Conservation (phyloP, 805 yeast species). For the Starmerella vaccinii region DNA sequence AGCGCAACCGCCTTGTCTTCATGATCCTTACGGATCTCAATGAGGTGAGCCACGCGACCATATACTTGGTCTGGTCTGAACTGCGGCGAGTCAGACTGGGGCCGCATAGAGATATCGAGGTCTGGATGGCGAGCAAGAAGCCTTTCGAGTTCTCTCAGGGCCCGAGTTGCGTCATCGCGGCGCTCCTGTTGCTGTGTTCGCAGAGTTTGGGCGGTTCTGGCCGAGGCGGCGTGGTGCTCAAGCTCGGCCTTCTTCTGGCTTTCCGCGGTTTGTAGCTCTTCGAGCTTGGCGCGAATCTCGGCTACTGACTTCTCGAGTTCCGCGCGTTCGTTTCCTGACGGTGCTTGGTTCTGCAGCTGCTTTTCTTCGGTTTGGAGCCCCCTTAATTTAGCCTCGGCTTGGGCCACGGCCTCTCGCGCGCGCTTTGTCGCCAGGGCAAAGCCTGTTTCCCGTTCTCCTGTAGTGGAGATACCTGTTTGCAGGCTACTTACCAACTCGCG, state of each 20-base stretch:
- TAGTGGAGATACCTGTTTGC: constrained; percentile 23
- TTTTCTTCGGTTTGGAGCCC: not conserved
- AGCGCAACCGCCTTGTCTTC: constrained; percentile 64
- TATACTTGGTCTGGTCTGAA: constrained; percentile 40
- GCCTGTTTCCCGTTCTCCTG: constrained; percentile 24
- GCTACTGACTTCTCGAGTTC: not conserved
- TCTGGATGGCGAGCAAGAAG: constrained; percentile 15
- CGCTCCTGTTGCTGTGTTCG: not conserved
- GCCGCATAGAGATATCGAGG: constrained; percentile 36
- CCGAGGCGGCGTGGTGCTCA: not conserved
- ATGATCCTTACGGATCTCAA: constrained; percentile 49
- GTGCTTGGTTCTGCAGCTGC: not conserved
- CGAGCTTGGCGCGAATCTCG: not conserved
- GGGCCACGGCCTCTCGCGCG: constrained; percentile 17
- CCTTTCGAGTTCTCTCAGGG: constrained; percentile 10
- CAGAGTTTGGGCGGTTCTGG: constrained; percentile 4
- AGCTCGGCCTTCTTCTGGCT: not conserved
- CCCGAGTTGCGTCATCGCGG: constrained; percentile 11
- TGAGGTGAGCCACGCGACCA: constrained; percentile 84
- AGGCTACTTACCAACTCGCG: constrained; percentile 20
- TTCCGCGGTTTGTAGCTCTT: not conserved
- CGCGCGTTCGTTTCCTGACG: not conserved
- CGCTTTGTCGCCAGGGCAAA: constrained; percentile 20
- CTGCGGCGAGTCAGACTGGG: constrained; percentile 34
- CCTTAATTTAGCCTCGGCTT: constrained; percentile 2